phyloP scores from a whole-genome alignment of 441 rosid species.

The Populus hybrid region DNA sequence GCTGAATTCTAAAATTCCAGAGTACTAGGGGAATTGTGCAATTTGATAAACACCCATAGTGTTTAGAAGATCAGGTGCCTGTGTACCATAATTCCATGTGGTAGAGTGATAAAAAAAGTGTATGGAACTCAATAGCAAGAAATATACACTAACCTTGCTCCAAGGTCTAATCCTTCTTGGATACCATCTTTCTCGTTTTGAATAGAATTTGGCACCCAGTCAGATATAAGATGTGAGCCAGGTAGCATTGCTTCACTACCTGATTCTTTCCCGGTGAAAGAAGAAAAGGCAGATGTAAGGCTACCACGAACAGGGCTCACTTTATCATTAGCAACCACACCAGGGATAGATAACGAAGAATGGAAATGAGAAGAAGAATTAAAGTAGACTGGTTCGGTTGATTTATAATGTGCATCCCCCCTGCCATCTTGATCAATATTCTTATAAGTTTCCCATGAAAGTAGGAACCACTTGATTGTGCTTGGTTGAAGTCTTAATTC shows the following conservation, averaged over 20 bases:
- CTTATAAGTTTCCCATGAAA: slow-evolving; percentile 53
- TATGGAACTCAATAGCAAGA: slow-evolving; percentile 12
- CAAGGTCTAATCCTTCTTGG: slow-evolving; percentile 66
- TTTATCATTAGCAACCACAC: slow-evolving; percentile 22
- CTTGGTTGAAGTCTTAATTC: slow-evolving; percentile 72
- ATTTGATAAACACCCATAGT: not conserved
- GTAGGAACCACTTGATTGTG: slow-evolving; percentile 70
- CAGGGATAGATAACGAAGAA: slow-evolving; percentile 33
- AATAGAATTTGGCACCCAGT: slow-evolving; percentile 77
- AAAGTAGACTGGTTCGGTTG: slow-evolving; percentile 44
- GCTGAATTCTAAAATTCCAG: not conserved
- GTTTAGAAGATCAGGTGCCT: not conserved
- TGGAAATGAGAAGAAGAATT: slow-evolving; percentile 43
- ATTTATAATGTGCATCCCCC: slow-evolving; percentile 22
- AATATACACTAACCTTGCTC: slow-evolving; percentile 67
- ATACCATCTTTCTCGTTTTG: slow-evolving; percentile 32
- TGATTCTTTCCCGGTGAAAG: slow-evolving; percentile 42
- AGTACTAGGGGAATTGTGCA: not conserved
- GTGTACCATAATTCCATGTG: not conserved
- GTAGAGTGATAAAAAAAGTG: not conserved
- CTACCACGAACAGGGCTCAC: slow-evolving; percentile 23
- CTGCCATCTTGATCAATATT: slow-evolving; percentile 33
- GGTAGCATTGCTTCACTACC: slow-evolving; percentile 48
- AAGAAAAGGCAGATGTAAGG: slow-evolving; percentile 35
- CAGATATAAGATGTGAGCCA: slow-evolving; percentile 64